These are phyloP conservation scores for Rhodotorula taiwanensis DNA, from an alignment of 768 basidiomycete genomes.

Conservation along the genomic window DNA sequence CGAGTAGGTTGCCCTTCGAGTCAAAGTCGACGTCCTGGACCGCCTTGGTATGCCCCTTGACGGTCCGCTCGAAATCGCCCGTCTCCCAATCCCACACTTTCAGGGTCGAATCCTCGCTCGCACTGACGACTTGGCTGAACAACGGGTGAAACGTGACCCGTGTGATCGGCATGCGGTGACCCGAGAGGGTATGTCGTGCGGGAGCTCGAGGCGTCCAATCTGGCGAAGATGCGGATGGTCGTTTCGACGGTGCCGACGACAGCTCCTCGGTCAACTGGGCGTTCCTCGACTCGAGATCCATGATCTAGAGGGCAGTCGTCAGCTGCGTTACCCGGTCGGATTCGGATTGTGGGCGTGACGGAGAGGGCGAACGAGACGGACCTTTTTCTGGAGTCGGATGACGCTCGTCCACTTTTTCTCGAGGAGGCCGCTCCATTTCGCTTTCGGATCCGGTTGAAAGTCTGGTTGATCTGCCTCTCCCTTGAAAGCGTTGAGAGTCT, in stretches of 20 bases:
- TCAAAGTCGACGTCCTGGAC: conserved; percentile 84
- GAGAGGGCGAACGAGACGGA: conserved; percentile 40
- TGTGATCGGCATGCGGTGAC: conserved; percentile 70
- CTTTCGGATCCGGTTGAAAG: conserved; percentile 75
- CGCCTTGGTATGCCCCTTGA: conserved; percentile 86
- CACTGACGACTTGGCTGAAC: conserved; percentile 72
- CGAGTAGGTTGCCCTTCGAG: conserved; percentile 71
- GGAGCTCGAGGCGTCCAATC: conserved; percentile 88
- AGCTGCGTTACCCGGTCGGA: no score
- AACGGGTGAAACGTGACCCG: conserved; percentile 78
- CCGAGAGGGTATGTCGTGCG: conserved; percentile 66
- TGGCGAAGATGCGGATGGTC: conserved; percentile 49
- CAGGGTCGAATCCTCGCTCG: conserved; percentile 79
- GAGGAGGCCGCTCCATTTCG: conserved; percentile 74
- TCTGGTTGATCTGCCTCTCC: conserved; percentile 45
- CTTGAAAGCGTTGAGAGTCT: conserved; percentile 38
- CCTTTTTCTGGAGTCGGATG: conserved; percentile 92
- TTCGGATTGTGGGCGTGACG: not conserved
- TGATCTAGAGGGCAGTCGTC: conserved; percentile 60
- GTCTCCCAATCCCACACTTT: conserved; percentile 98
- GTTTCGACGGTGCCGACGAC: conserved; percentile 49
- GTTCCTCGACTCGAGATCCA: conserved; percentile 81
- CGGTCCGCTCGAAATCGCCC: conserved; percentile 81
- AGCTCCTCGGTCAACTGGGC: conserved; percentile 73
- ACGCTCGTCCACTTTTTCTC: conserved; percentile 99